phyloP scores from a whole-genome alignment of 2,329 filamentous ascomycete species.

The Fusarium redolens region DNA sequence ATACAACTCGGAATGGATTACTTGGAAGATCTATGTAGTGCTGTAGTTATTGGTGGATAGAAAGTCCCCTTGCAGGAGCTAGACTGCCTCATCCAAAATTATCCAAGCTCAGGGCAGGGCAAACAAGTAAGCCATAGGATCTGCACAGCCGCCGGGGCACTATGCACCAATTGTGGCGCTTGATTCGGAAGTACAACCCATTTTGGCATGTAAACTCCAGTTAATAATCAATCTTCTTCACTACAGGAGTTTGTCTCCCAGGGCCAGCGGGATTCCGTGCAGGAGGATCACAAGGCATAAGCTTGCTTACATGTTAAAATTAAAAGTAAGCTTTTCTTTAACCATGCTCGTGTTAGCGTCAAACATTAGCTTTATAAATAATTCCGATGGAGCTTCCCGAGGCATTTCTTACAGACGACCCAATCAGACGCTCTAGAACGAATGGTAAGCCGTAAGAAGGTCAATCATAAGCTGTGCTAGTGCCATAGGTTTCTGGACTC shows the following conservation, averaged over 20 bases:
- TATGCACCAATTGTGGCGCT: background rate
- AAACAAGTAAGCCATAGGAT: background rate
- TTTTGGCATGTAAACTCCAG: background rate
- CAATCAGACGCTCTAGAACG: background rate
- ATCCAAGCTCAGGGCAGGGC: background rate
- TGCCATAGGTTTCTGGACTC: background rate
- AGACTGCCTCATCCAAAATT: background rate
- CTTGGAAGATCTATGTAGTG: fast-evolving
- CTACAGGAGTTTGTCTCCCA: background rate
- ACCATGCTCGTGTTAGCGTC: background rate
- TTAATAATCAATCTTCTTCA: fast-evolving
- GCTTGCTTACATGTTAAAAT: background rate
- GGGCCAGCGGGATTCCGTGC: background rate
- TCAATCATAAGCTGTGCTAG: background rate
- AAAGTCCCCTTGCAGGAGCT: no score
- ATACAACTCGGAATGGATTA: background rate
- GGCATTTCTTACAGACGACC: background rate
- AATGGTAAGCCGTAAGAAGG: background rate
- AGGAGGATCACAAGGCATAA: background rate
- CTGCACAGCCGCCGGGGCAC: background rate
- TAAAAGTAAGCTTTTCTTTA: background rate
- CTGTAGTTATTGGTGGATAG: background rate
- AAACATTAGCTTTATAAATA: background rate
- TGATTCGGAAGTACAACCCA: background rate
- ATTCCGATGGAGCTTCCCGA: background rate